A percentile compares a stretch with the other conserved stretches of the same genome.
Evolutionary conservation across 2,329 filamentous ascomycete species (phyloP).

Genomic region (Malbranchea cinnamomea): DNA sequence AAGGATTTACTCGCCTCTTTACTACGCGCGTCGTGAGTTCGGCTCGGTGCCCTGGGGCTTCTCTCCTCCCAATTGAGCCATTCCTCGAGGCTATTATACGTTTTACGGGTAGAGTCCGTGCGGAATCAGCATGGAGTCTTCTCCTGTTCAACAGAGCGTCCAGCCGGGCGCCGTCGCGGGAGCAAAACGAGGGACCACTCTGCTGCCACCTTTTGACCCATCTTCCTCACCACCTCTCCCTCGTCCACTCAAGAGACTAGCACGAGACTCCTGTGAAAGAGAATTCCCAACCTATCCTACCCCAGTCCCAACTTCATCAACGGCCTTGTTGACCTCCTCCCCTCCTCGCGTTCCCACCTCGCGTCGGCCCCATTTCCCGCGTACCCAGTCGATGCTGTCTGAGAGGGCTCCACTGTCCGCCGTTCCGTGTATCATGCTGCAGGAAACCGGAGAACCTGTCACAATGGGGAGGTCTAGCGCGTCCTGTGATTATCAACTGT

Average conservation of each 20-base stretch:
- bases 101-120: too few relatives aligned
- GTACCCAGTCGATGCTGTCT: conserved; percentile 49
- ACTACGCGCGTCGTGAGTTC: background rate
- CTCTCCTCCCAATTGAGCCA: conserved; percentile 3
- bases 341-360: conserved; percentile 44
- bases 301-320: conserved; percentile 84
- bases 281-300: conserved; percentile 62
- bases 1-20: background rate
- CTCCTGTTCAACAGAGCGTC: conserved; percentile 20
- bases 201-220: conserved; percentile 36
- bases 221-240: conserved; percentile 34
- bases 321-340: conserved; percentile 76
- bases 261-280: conserved; percentile 28
- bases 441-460: conserved; percentile 64
- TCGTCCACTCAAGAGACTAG: conserved; percentile 32
- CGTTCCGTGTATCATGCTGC: conserved; percentile 69
- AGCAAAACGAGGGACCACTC: conserved; percentile 32
- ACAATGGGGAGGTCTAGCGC: conserved; percentile 88
- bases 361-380: conserved; percentile 42
- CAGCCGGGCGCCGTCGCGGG: conserved; percentile 20
- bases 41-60: background rate
- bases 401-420: conserved; percentile 73
- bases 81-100: conserved; percentile 8
- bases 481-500: conserved; percentile 89
- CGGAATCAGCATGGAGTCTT: conserved; percentile 27